Evolutionary conservation across 805 yeast genomes (phyloP), one percentile per base, ranked within the genome.

Genomic region (Novakomyces olei): DNA sequence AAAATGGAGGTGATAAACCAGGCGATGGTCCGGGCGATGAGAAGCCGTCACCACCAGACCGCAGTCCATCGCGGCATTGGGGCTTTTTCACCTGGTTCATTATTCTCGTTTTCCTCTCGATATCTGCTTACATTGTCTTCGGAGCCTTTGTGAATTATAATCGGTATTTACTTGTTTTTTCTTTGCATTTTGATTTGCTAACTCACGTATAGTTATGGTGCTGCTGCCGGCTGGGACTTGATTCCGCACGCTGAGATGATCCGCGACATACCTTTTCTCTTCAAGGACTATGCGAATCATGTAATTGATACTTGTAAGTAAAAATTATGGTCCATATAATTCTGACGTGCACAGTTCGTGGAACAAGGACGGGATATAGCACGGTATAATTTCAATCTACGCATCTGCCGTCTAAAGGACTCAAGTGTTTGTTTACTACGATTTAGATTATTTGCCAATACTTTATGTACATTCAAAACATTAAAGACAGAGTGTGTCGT

Each of bases 91-190:
- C 37, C 12, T 37, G 39, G 39, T 33, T 37, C 14, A 35, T 31
- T 27, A 37, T 37, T 15, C 54, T 81, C n/a, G 52, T 72, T 41
- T 77, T 78, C 12, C 51, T 83, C 22, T 63, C 65, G 30, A 60
- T 76, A 43, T 70, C 79, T 30, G 67, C 69, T 26, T 83, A 78
- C 50, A 66, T 75, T 15, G 65, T 72, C 34, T 71, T 70, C 17
- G 73, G 73, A 22, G 77, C 81, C 1, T 75, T 81, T 78, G 60
- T 72, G 41, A 72, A 71, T 42, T 68, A 72, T 49, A 69, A 69
- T 43, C 69, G 75, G 42, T n/a, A n/a, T n/a, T n/a, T n/a, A n/a
- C n/a, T n/a, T n/a, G n/a, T n/a, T n/a, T n/a, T n/a, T n/a, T n/a
- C n/a, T n/a, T n/a, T n/a, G n/a, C n/a, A n/a, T n/a, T n/a, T n/a